Base-by-base conservation (phyloP, 805 yeast species). In the Barnettozyma wickerhamii region DNA sequence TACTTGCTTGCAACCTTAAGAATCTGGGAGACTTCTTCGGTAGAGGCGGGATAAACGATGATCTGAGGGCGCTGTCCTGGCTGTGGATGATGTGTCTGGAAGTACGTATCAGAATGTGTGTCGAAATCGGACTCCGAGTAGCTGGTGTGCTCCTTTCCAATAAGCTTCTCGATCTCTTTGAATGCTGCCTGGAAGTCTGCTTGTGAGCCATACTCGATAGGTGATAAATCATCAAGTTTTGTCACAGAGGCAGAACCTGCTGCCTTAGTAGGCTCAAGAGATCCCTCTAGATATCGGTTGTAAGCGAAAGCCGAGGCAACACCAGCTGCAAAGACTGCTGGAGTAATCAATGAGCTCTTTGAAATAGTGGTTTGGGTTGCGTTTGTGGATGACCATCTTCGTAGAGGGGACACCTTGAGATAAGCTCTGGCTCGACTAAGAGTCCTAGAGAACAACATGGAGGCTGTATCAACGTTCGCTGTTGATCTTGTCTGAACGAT, bases 21-120 rank as follows among this genome's bases (percentile, higher is more conserved):
- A 10, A 85, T 69, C 17, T 65, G 60, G 0, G 87, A 77, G 0
- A 85, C 88, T 46, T 84, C 78, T 45, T 80, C 78, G 0, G 89
- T 81, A 43, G 73, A 62, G 24, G 69, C 71, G 1, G 91, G 90
- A 52, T 72, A 84, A 2, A 77, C 71, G 4, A 85, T 69, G 19
- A 77, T 66, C 26, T 62, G 50, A 6, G 95, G 91, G 42, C 68
- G 64, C 53, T 82, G 80, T 29, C 72, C 71, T 4, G 75, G 73
- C 5, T 52, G 43, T 5, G 87, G 81, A 52, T 80, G 85, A 52
- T 80, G 86, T 0, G 84, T 76, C 41, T 72, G 71, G 55, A 72
- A 81, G 46, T 70, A 77, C 4, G 82, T 66, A 54, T 81, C 88
- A 0, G 81, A 64, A 50, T 79, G 85, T 10, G 72, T 62, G 18